Percentiles rank a stretch among this genome's conserved stretches.
Conservation (phyloP, 768 basidiomycete genomes). For the Pleurotus djamor region DNA sequence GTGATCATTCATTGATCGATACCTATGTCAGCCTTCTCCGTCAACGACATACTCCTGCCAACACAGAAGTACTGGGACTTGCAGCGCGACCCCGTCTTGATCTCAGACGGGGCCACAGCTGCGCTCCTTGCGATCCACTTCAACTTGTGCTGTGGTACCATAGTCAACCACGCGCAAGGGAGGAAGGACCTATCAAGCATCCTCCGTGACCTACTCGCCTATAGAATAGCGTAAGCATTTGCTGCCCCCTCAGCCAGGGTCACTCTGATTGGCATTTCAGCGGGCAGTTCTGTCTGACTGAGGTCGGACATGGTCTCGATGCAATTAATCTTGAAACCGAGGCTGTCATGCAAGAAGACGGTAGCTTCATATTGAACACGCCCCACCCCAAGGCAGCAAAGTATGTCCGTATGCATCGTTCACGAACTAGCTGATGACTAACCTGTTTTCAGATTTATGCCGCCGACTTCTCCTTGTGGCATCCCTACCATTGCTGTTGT, state of each 20-base stretch:
- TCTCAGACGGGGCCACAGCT: slow-evolving; percentile 25
- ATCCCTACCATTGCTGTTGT: slow-evolving; percentile 35
- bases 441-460: slow-evolving; percentile 33
- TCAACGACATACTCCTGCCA: slow-evolving; percentile 26
- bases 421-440: background rate
- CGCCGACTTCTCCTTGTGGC: slow-evolving; percentile 35
- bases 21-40: background rate
- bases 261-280: too few species aligned
- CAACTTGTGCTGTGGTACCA: slow-evolving; percentile 34
- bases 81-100: slow-evolving; percentile 27
- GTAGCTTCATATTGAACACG: slow-evolving; percentile 34
- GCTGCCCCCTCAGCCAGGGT: background rate
- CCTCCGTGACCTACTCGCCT: slow-evolving; percentile 25
- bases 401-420: slow-evolving; percentile 17
- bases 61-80: slow-evolving; percentile 33
- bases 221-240: slow-evolving; percentile 23
- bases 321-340: slow-evolving; percentile 39
- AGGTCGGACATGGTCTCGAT: slow-evolving; percentile 46
- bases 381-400: slow-evolving; percentile 32
- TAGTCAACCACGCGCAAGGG: slow-evolving; percentile 20
- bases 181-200: slow-evolving; percentile 19
- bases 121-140: slow-evolving; percentile 34
- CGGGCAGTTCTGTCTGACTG: slow-evolving; percentile 38
- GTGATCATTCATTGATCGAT: too few species aligned
- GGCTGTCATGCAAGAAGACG: slow-evolving; percentile 33